These are phyloP conservation scores for Psilocybe mexicana DNA, from an alignment of 1,284 basidiomycete species.

Conservation along the genomic window DNA sequence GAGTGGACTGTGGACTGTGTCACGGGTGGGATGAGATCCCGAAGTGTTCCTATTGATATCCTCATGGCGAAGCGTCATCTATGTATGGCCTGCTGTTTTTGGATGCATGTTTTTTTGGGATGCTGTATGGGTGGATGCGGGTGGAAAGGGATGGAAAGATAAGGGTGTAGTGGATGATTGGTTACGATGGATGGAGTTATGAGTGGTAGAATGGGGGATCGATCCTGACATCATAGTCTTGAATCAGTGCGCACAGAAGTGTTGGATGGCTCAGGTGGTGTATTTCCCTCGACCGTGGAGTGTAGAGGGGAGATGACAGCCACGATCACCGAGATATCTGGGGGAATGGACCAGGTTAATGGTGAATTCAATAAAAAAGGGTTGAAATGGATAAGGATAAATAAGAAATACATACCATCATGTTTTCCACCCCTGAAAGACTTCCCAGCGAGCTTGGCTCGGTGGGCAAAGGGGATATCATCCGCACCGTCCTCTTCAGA, in stretches of 20 bases:
- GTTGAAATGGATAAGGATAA: background rate
- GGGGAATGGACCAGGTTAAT: background rate
- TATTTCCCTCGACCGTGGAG: slow-evolving; percentile 27
- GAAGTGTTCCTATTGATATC: too few relatives aligned
- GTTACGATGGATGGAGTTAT: too few relatives aligned
- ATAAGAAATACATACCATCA: slow-evolving; percentile 53
- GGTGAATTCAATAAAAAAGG: background rate
- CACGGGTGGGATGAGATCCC: too few relatives aligned
- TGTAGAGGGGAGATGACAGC: slow-evolving; percentile 52
- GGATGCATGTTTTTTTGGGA: too few relatives aligned
- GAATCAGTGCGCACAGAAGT: too few relatives aligned
- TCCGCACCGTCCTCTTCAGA: slow-evolving; percentile 15
- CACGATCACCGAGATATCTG: slow-evolving; percentile 71
- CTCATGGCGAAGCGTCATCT: too few relatives aligned
- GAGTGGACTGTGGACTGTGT: too few relatives aligned
- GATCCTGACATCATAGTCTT: background rate
- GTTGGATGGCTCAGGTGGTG: background rate
- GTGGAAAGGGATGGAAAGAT: background rate
- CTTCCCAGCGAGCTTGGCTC: slow-evolving; percentile 64
- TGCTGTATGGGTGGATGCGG: too few relatives aligned
- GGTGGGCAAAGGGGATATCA: slow-evolving; percentile 69
- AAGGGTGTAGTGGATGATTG: background rate
- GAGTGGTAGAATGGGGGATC: too few relatives aligned
- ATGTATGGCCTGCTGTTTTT: too few relatives aligned
- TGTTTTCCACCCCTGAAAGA: slow-evolving; percentile 71